Evolutionary conservation across 805 yeast species (phyloP).

Genomic region (Metschnikowia aberdeeniae): DNA sequence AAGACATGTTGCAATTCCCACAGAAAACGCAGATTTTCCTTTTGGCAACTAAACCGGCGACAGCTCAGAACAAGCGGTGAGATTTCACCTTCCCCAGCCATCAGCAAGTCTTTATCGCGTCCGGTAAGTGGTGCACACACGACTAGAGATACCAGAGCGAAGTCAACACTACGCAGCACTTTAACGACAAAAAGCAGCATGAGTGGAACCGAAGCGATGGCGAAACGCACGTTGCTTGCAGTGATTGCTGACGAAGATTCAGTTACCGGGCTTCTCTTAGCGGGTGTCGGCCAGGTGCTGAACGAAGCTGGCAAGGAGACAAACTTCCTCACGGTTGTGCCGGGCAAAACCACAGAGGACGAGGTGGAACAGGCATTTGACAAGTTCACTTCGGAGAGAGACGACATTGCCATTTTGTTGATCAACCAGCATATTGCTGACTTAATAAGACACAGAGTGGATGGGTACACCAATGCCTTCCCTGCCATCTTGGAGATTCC

Average conservation of each 20-base stretch:
- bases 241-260: slow-evolving; percentile 98
- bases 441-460: slow-evolving; percentile 76
- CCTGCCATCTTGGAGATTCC: slow-evolving; percentile 97
- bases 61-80: too few species aligned
- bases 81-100: background rate
- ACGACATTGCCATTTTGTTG: slow-evolving; percentile 87
- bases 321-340: slow-evolving; percentile 77
- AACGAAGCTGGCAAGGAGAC: slow-evolving; percentile 58
- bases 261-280: slow-evolving; percentile 90
- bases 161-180: background rate
- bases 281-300: slow-evolving; percentile 89
- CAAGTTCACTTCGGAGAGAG: slow-evolving; percentile 64
- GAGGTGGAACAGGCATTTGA: slow-evolving; percentile 73
- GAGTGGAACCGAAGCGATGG: slow-evolving; percentile 39
- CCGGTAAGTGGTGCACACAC: slow-evolving; percentile 1
- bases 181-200: slow-evolving; percentile 8
- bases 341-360: slow-evolving; percentile 72
- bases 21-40: too few species aligned
- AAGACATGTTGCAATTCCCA: too few species aligned
- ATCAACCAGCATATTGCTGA: slow-evolving; percentile 96
- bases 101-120: background rate
- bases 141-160: slow-evolving; percentile 1
- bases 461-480: slow-evolving; percentile 81
- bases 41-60: too few species aligned
- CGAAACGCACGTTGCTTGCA: slow-evolving; percentile 80